phyloP scores from a whole-genome alignment of 2,329 filamentous ascomycete genomes.

The Hirsutella minnesotensis region DNA sequence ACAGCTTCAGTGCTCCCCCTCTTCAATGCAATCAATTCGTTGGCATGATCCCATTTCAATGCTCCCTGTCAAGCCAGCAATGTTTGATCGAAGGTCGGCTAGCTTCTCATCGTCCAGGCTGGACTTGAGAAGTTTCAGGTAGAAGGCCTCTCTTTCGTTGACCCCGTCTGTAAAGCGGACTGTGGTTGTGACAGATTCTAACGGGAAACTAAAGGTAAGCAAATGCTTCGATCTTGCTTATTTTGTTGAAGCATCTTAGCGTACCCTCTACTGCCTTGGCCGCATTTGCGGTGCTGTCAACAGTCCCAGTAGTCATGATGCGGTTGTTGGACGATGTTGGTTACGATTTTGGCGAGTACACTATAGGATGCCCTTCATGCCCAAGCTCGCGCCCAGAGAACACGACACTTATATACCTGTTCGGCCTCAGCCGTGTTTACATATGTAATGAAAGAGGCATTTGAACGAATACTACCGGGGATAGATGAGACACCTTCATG shows the following conservation, averaged over 20 bases:
- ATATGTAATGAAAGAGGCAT: neutral
- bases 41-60: slow-evolving; percentile 2
- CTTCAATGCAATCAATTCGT: too few relatives aligned
- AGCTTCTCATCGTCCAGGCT: slow-evolving; percentile 1
- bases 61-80: slow-evolving; percentile 1
- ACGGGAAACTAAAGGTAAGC: too few relatives aligned
- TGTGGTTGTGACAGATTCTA: neutral
- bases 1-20: too few relatives aligned
- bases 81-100: slow-evolving; percentile 1
- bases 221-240: too few relatives aligned
- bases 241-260: too few relatives aligned
- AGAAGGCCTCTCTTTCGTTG: slow-evolving; percentile 1
- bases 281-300: neutral
- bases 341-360: neutral
- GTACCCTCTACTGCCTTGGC: neutral
- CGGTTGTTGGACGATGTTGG: neutral
- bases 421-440: neutral
- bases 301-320: neutral
- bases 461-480: neutral
- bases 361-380: too few relatives aligned
- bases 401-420: neutral
- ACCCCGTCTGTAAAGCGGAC: slow-evolving; percentile 2
- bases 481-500: neutral
- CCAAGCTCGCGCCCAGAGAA: neutral
- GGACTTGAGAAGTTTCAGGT: slow-evolving; percentile 2